phyloP scores from a whole-genome alignment of 2,329 filamentous ascomycete genomes.

The Eurotiales sp. region DNA sequence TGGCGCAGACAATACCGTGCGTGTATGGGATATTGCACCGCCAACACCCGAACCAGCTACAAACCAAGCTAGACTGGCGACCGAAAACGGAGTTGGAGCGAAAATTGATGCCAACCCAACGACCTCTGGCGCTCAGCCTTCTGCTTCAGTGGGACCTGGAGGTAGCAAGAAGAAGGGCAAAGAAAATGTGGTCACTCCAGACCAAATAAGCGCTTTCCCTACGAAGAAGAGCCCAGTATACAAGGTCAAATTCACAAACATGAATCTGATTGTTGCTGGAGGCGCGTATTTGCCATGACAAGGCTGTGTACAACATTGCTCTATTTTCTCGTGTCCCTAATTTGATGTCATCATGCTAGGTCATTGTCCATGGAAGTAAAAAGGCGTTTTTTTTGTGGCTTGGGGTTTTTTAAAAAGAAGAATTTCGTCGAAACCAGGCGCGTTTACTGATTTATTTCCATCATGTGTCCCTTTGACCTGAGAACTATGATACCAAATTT shows the following conservation, averaged over 20 bases:
- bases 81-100: slow-evolving; percentile 46
- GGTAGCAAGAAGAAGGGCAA: slow-evolving; percentile 70
- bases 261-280: slow-evolving; percentile 88
- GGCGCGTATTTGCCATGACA: slow-evolving; percentile 59
- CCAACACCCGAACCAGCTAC: slow-evolving; percentile 58
- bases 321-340: background rate
- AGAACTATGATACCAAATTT: background rate
- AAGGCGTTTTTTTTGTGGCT: background rate
- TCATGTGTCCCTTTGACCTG: background rate
- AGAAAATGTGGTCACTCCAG: slow-evolving; percentile 82
- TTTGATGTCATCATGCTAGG: background rate
- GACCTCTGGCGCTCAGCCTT: slow-evolving; percentile 38
- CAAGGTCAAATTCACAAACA: slow-evolving; percentile 87
- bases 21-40: slow-evolving; percentile 85
- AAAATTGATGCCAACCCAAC: slow-evolving; percentile 53
- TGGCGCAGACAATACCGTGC: slow-evolving; percentile 86
- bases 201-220: slow-evolving; percentile 90
- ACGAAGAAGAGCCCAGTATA: slow-evolving; percentile 96
- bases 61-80: slow-evolving; percentile 52
- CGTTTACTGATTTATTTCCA: background rate
- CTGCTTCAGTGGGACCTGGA: slow-evolving; percentile 42
- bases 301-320: background rate
- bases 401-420: background rate
- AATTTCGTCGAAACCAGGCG: background rate
- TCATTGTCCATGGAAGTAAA: background rate